phyloP scores from a whole-genome alignment of 768 basidiomycete genomes.

The Serendipita vermifera region DNA sequence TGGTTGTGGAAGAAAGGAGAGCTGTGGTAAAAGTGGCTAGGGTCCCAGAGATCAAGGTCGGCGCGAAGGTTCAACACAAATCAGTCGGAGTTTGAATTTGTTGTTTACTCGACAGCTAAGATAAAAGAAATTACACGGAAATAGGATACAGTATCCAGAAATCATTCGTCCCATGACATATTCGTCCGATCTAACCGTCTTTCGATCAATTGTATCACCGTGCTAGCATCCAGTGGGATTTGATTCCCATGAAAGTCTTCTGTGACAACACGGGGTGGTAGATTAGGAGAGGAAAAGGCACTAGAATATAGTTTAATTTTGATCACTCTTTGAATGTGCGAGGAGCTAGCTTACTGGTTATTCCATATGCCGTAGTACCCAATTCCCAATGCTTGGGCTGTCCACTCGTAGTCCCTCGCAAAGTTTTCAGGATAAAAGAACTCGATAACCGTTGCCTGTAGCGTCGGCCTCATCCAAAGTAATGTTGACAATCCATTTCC shows the following conservation, averaged over 20 bases:
- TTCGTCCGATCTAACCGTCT: background rate
- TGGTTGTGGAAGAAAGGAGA: background rate
- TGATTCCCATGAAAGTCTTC: slow-evolving; percentile 77
- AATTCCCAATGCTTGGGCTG: slow-evolving; percentile 71
- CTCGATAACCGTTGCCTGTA: slow-evolving; percentile 78
- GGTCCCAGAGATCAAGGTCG: background rate
- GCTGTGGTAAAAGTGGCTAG: background rate
- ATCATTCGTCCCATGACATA: background rate
- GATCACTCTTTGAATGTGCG: background rate
- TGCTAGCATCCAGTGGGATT: slow-evolving; percentile 64
- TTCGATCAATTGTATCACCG: background rate
- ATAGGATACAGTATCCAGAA: background rate
- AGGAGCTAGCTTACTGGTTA: slow-evolving; percentile 33
- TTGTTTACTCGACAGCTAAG: background rate
- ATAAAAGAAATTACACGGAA: background rate
- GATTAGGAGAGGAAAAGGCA: slow-evolving; percentile 57
- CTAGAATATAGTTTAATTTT: slow-evolving; percentile 25
- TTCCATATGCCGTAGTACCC: slow-evolving; percentile 78
- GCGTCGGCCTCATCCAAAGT: slow-evolving; percentile 83
- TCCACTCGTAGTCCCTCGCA: slow-evolving; percentile 75
- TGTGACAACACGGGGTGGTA: slow-evolving; percentile 59
- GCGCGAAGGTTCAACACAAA: background rate
- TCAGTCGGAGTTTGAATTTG: slow-evolving; percentile 4
- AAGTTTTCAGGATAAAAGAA: slow-evolving; percentile 81
- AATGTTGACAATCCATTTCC: slow-evolving; percentile 83